Conservation (phyloP, 345 rosid genomes). For the Mallotus nudiflorus region DNA sequence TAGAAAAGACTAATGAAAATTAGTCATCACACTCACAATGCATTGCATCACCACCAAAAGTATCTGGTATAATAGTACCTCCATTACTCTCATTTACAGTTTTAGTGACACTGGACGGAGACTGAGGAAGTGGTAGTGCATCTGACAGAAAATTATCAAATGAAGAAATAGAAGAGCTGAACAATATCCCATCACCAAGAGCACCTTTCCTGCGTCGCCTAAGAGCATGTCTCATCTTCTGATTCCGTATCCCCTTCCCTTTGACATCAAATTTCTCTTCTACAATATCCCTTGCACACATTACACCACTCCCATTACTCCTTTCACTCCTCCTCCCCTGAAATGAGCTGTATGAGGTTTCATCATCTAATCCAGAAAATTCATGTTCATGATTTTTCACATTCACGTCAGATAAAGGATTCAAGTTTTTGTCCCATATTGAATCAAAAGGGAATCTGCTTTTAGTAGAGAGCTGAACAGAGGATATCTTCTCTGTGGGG, state of each 20-base stretch:
- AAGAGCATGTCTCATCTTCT: constrained; percentile 40
- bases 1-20: too few species aligned
- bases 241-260: constrained; percentile 29
- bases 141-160: constrained; percentile 35
- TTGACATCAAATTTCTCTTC: constrained; percentile 38
- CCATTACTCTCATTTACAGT: constrained; percentile 27
- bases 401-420: constrained; percentile 13
- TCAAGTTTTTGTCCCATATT: constrained; percentile 25
- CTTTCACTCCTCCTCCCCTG: too few species aligned
- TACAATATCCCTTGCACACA: constrained; percentile 22
- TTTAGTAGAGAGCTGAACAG: constrained; percentile 46
- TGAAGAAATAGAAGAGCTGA: constrained; percentile 38
- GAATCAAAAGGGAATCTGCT: constrained; percentile 46
- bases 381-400: constrained; percentile 20
- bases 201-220: constrained; percentile 41
- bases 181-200: constrained; percentile 24
- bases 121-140: constrained; percentile 17
- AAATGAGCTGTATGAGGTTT: constrained; percentile 29
- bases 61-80: constrained; percentile 19
- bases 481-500: constrained; percentile 47
- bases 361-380: constrained; percentile 29
- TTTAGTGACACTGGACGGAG: constrained; percentile 35
- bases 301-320: constrained; percentile 3
- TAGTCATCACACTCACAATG: too few species aligned
- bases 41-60: too few species aligned